Percentiles rank a stretch among this genome's conserved stretches.
phyloP scores from a whole-genome alignment of 768 basidiomycete genomes.

The Nidularia sp. region DNA sequence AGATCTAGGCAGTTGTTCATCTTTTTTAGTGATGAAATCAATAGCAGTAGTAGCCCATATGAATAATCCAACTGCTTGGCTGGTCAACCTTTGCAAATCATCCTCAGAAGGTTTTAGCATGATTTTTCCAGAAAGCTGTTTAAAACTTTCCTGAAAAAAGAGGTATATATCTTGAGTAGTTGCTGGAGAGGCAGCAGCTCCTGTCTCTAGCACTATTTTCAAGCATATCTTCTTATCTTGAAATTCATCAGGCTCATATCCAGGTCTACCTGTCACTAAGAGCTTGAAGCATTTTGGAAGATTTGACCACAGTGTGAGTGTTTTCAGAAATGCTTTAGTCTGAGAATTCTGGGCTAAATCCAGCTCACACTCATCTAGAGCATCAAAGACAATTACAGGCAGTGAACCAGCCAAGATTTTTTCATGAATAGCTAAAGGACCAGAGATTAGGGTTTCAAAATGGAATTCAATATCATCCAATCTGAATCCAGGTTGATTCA shows the following conservation, averaged over 20 bases:
- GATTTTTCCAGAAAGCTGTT: neutral
- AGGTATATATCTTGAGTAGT: neutral
- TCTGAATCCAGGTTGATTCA: neutral
- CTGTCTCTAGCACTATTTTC: neutral
- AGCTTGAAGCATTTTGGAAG: neutral
- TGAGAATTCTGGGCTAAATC: neutral
- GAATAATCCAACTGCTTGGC: neutral
- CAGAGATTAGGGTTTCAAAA: neutral
- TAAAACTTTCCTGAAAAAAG: neutral
- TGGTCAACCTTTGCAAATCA: neutral
- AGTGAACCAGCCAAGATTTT: neutral
- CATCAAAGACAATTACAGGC: neutral
- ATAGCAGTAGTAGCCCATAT: neutral
- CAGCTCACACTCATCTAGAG: neutral
- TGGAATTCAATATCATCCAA: neutral
- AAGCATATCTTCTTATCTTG: neutral
- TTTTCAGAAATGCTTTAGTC: neutral
- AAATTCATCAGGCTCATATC: neutral
- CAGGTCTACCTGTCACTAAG: neutral
- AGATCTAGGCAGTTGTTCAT: neutral
- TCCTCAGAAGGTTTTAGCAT: neutral
- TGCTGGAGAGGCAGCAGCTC: neutral
- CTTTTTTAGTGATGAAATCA: neutral
- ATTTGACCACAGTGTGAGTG: neutral
- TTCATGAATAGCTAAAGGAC: neutral